Conservation (phyloP, 2,329 filamentous ascomycete species). For the Pseudomassariella vexata region DNA sequence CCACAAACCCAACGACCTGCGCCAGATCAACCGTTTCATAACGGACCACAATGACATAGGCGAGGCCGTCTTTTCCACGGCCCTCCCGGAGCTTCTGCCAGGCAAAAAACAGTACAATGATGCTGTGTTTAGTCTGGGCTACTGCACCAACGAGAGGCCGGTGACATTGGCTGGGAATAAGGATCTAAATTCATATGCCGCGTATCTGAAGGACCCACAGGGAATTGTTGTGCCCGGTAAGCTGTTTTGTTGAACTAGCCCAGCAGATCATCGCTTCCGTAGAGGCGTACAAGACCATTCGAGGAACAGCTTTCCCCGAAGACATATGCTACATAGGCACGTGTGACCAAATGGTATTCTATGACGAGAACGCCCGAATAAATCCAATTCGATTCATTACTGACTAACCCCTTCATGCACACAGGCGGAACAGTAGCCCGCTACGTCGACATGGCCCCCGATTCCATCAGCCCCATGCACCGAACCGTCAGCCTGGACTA, state of each 20-base stretch:
- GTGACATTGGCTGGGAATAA: conserved; percentile 35
- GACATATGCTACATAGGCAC: too few species aligned
- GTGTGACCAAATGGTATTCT: too few species aligned
- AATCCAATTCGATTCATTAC: too few species aligned
- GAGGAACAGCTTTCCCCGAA: too few species aligned
- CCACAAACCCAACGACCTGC: conserved; percentile 12
- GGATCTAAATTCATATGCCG: conserved; percentile 39
- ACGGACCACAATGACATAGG: conserved; percentile 27
- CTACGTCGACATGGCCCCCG: conserved; percentile 39
- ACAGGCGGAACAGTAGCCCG: conserved; percentile 36
- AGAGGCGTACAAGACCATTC: too few species aligned
- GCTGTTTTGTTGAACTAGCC: too few species aligned
- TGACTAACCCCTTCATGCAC: too few species aligned
- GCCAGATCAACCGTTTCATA: conserved; percentile 18
- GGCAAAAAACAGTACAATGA: conserved; percentile 24
- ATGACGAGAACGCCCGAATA: too few species aligned
- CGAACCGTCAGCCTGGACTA: conserved; percentile 43
- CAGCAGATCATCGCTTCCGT: too few species aligned
- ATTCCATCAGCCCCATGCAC: conserved; percentile 34
- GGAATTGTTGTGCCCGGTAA: conserved; percentile 42
- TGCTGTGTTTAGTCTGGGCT: conserved; percentile 41
- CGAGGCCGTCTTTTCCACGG: conserved; percentile 26
- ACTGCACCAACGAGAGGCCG: conserved; percentile 41
- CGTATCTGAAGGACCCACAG: conserved; percentile 35
- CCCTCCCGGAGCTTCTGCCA: conserved; percentile 17